Base-by-base conservation (phyloP, 768 basidiomycete species). In the Calvatia gigantea region DNA sequence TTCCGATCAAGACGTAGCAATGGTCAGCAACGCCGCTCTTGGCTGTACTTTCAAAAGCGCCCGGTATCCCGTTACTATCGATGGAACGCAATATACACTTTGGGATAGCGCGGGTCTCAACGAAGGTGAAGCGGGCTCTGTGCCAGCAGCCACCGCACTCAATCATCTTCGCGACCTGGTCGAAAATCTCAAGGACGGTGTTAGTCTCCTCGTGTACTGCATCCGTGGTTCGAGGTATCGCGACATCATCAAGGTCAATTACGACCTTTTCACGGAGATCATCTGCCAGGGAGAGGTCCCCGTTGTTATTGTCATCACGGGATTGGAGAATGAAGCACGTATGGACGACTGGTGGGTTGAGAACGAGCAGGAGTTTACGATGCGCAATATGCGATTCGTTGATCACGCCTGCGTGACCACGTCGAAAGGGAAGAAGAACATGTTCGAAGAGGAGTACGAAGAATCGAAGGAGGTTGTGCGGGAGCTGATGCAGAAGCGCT, bases 101-200 rank as follows among this genome's bases (percentile, higher is more conserved):
- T 68, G 69, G 66, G 75, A 77, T 47, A 77, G 72, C 1, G 66
- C 70, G 8, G 76, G 75, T 6, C 67, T 77, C 3, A 65, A 76
- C 46, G 75, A 76, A 54, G 73, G 63, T 4, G 57, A 63, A 1
- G 31, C 32, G 4, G 65, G 66, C 19, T 57, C 60, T 3, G 60
- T 69, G 3, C 51, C 59, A 2, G 62, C 60, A 7, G 52, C 58
- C 8, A 32, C 62, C 1, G 69, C 69, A 3, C 60, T 69, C 21
- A 37, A 53, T 5, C 56, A 63, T 15, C 61, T 71, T 23, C 65
- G 60, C 47, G 27, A 49, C 3, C 60, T 80, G n/a, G 64, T 80
- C 33, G 64, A 65, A 8, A 67, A 62, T 7, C 63, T 78, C 17
- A 56, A 67, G 1, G 64, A 62, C 6, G 74, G 76, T 9, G 54